Evolutionary conservation across 73 alveolate genomes (phyloP).

Genomic region (Tetrahymena thermophila): DNA sequence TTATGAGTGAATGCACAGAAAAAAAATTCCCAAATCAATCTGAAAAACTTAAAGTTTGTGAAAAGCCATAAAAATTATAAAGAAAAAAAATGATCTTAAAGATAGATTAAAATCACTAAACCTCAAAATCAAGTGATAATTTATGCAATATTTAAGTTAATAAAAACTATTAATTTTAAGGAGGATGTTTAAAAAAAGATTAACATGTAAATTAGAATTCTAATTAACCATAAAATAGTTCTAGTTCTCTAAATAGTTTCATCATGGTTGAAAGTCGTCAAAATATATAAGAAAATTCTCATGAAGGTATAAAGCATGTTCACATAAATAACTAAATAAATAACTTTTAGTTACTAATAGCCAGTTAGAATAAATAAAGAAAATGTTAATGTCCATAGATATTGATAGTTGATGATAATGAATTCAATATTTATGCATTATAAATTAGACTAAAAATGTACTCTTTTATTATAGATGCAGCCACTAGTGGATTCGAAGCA

Average conservation of each 20-base stretch:
- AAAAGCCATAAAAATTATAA: not conserved
- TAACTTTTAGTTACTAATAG: too few relatives aligned
- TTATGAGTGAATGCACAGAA: not conserved
- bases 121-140: not conserved
- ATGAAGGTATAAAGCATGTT: not conserved
- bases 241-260: not conserved
- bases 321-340: too few relatives aligned
- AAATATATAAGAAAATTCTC: not conserved
- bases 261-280: not conserved
- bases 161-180: not conserved
- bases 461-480: not conserved
- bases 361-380: not conserved
- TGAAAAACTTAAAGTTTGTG: not conserved
- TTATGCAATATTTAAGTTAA: too few relatives aligned
- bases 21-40: not conserved
- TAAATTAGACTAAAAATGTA: not conserved
- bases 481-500: not conserved
- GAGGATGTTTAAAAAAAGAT: not conserved
- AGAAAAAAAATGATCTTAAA: not conserved
- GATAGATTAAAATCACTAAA: too few relatives aligned
- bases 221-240: not conserved
- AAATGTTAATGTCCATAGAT: not conserved
- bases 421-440: not conserved
- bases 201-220: too few relatives aligned
- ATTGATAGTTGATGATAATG: not conserved